Evolutionary conservation across 495 filamentous ascomycete species (phyloP).

Genomic region (Beverwykella pulmonaria): DNA sequence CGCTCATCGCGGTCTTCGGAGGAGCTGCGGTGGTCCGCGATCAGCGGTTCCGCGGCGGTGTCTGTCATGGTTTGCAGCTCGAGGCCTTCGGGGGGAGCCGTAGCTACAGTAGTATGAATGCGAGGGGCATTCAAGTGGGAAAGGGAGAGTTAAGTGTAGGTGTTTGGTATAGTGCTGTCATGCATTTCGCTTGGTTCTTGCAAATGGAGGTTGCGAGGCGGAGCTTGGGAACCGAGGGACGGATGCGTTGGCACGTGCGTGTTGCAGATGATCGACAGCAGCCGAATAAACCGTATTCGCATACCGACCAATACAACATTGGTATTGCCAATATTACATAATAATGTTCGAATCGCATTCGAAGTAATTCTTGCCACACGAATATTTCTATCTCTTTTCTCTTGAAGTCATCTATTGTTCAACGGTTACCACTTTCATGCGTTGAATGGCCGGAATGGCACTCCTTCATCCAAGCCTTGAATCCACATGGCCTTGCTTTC

Average conservation of each 20-base stretch:
- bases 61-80: conserved; percentile 35
- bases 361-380: too few relatives aligned
- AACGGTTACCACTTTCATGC: too few relatives aligned
- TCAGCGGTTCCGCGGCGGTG: conserved; percentile 27
- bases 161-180: background rate
- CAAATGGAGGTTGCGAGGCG: background rate
- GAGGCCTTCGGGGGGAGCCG: conserved; percentile 19
- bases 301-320: too few relatives aligned
- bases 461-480: too few relatives aligned
- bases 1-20: conserved; percentile 2
- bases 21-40: conserved; percentile 6
- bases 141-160: background rate
- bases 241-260: conserved; percentile 6
- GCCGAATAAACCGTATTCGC: too few relatives aligned
- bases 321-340: too few relatives aligned
- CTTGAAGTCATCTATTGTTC: too few relatives aligned
- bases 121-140: background rate
- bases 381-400: too few relatives aligned
- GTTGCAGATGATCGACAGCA: background rate
- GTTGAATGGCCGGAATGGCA: too few relatives aligned
- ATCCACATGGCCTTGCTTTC: too few relatives aligned
- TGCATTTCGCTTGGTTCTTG: background rate
- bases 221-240: conserved; percentile 3
- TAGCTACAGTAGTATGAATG: background rate
- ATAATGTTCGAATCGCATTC: too few relatives aligned